Base-by-base conservation (phyloP, 805 yeast genomes). In the Zygosaccharomyces bailii region DNA sequence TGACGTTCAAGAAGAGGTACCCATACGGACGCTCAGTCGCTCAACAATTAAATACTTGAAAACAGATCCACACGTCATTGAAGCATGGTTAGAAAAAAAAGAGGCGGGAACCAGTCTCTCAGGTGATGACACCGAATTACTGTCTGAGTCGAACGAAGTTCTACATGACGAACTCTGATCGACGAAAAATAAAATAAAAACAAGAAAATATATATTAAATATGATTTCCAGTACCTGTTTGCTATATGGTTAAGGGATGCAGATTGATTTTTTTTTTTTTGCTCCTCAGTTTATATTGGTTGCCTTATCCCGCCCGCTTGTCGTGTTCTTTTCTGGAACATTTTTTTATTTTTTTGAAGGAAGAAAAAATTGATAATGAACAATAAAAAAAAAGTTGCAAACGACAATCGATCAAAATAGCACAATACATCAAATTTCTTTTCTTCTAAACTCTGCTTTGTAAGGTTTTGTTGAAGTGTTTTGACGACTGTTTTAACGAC, bases 1-100 rank as follows among this genome's bases (percentile, higher is more conserved):
- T 64, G 86, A 86, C 58, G 54, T 90, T 54, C 98, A 93, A 63
- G 55, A 70, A 17, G 62, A 65, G 21, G 63, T 91, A 5, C 56
- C 59, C 4, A 46, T 61, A 7, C 40, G 54, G 11, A 23, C 53
- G 4, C 29, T 56, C 24, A 33, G 31, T 14, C 35, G 39, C 20
- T 34, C 44, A 11, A 34, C 40, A 8, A 20, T 37, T 9, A 19
- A 25, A 14, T 37, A 23, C 25, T 21, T 37, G 31, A 25, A 37
- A 17, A 16, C 21, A 11, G 20, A 25, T 4, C n/a, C 24, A 25
- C 5, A 25, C 9, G n/a, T 8, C 4, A 20, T 37, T 17, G 23
- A 37, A 5, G 5, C 13, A 6, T 37, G 40, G 40, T n/a, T 37
- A 16, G 16, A 14, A 16, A n/a, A n/a, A n/a, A n/a, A n/a, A n/a